Conservation (phyloP, 1,139 yeast genomes). For the Blastobotrys aristatus region DNA sequence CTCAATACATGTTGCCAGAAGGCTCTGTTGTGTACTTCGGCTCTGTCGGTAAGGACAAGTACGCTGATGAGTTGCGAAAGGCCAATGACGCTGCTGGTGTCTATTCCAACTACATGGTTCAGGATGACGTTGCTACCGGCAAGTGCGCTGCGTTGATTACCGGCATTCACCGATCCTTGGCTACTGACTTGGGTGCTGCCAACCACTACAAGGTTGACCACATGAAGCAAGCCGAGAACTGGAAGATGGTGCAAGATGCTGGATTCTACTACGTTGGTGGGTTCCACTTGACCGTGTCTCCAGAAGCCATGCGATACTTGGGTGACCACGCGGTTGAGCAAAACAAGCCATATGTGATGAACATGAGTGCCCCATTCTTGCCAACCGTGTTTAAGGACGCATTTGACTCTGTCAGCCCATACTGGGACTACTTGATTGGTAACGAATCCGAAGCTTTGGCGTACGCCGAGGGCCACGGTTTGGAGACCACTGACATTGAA, state of each 20-base stretch:
- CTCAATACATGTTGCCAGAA: constrained; percentile 82
- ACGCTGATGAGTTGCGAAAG: constrained; percentile 69
- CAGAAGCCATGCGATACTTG: constrained; percentile 82
- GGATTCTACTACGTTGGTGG: constrained; percentile 91
- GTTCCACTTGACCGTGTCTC: constrained; percentile 95
- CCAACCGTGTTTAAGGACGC: constrained; percentile 94
- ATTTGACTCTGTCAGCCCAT: constrained; percentile 72
- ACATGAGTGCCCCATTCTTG: constrained; percentile 95
- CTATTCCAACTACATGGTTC: constrained; percentile 73
- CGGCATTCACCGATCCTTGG: constrained; percentile 85
- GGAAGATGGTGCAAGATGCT: constrained; percentile 80
- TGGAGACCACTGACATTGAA: constrained; percentile 54
- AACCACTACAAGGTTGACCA: constrained; percentile 92
- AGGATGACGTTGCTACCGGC: constrained; percentile 78
- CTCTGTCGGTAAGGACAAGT: constrained; percentile 89
- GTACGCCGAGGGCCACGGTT: constrained; percentile 78
- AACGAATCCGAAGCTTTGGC: constrained; percentile 97
- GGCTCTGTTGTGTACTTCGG: constrained; percentile 91
- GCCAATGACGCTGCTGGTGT: constrained; percentile 91
- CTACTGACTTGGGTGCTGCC: constrained; percentile 96
- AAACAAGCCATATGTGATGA: constrained; percentile 78
- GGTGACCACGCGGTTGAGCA: constrained; percentile 87
- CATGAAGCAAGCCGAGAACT: constrained; percentile 82
- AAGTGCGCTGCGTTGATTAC: constrained; percentile 96
- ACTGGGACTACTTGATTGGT: constrained; percentile 88